Evolutionary conservation across 257 asterid species (phyloP).

Genomic region (Penstemon davidsonii): DNA sequence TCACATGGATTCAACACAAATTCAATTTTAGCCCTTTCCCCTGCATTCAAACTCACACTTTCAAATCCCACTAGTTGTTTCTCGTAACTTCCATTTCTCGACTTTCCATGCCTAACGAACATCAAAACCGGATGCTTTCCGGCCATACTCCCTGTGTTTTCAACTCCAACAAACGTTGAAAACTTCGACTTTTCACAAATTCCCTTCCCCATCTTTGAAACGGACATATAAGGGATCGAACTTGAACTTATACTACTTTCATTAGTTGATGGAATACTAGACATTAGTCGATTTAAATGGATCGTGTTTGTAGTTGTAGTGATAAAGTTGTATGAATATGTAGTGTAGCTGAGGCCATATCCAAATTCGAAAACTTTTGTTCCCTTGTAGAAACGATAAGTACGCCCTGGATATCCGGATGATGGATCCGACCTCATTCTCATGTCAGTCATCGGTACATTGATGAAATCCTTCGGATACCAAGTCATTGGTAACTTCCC

Average conservation of each 20-base stretch:
- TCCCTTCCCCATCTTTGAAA: neutral
- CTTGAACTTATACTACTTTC: neutral
- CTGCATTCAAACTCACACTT: constrained; percentile 46
- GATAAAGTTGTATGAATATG: neutral
- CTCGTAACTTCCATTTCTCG: constrained; percentile 43
- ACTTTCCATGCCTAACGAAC: constrained; percentile 50
- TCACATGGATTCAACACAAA: constrained; percentile 63
- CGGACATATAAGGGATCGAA: neutral
- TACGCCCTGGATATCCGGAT: constrained; percentile 72
- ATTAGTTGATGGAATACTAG: neutral
- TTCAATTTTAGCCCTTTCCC: constrained; percentile 39
- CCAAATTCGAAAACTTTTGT: constrained; percentile 63
- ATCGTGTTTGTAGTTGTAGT: constrained; percentile 32
- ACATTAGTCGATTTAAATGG: constrained; percentile 25
- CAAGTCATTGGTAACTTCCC: constrained; percentile 94
- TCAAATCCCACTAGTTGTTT: constrained; percentile 64
- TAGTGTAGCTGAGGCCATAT: constrained; percentile 64
- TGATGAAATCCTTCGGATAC: constrained; percentile 67
- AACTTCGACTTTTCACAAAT: constrained; percentile 2
- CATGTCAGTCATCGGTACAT: constrained; percentile 76
- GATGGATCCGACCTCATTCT: constrained; percentile 72
- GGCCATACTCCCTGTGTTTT: constrained; percentile 46
- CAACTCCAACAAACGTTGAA: constrained; percentile 41
- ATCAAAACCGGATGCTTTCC: constrained; percentile 58
- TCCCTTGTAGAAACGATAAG: constrained; percentile 81